A percentile compares a stretch with the other conserved stretches of the same genome.
phyloP scores from a whole-genome alignment of 2,329 filamentous ascomycete genomes.

The Penicillium italicum region DNA sequence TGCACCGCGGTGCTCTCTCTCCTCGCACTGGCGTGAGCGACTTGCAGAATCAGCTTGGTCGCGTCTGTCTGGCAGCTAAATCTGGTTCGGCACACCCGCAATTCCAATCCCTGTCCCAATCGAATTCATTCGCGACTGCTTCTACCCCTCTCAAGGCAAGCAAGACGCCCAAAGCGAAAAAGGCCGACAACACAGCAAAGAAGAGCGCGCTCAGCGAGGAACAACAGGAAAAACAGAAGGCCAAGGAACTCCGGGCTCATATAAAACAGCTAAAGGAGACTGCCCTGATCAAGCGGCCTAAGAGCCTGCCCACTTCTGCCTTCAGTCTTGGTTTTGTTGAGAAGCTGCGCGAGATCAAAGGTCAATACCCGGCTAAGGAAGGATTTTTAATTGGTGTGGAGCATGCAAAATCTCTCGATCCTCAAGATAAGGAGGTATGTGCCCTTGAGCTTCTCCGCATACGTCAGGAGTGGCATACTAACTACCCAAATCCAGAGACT shows the following conservation, averaged over 20 bases:
- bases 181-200: slow-evolving; percentile 24
- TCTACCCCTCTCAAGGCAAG: slow-evolving; percentile 27
- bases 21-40: slow-evolving; percentile 27
- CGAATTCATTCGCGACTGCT: slow-evolving; percentile 22
- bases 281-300: slow-evolving; percentile 34
- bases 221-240: slow-evolving; percentile 30
- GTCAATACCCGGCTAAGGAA: slow-evolving; percentile 8
- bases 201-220: slow-evolving; percentile 30
- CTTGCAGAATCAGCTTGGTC: slow-evolving; percentile 27
- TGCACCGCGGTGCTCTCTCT: slow-evolving; percentile 25
- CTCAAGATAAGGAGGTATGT: slow-evolving; percentile 26
- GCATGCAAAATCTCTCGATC: slow-evolving; percentile 15
- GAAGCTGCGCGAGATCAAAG: slow-evolving; percentile 16
- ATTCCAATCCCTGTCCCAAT: slow-evolving; percentile 14
- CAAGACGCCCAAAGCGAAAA: slow-evolving; percentile 8
- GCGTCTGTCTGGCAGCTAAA: slow-evolving; percentile 23
- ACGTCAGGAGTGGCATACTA: background rate
- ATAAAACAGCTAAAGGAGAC: slow-evolving; percentile 35
- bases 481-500: slow-evolving; percentile 46
- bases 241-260: slow-evolving; percentile 28
- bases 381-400: slow-evolving; percentile 18
- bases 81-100: slow-evolving; percentile 13
- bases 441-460: background rate
- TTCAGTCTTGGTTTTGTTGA: slow-evolving; percentile 24
- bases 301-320: slow-evolving; percentile 27